phyloP scores from a whole-genome alignment of 2,329 filamentous ascomycete species.

The Helotiales sp. region DNA sequence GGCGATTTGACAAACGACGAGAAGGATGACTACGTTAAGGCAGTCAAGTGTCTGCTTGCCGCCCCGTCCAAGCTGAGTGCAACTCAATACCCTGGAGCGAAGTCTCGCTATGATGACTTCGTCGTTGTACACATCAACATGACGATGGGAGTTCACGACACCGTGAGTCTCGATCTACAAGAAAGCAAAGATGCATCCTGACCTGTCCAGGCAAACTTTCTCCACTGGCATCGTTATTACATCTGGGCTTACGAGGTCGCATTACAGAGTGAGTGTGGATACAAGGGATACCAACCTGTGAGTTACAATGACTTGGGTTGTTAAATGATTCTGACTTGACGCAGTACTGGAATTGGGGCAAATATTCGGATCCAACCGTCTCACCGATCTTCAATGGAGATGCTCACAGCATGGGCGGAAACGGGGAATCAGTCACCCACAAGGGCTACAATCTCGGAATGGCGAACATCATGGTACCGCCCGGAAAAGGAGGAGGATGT shows the following conservation, averaged over 20 bases:
- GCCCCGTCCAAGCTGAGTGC: constrained; percentile 41
- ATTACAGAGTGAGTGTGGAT: constrained; percentile 49
- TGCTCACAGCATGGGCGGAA: constrained; percentile 52
- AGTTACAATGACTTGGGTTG: not conserved
- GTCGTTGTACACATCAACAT: constrained; percentile 46
- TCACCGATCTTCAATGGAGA: constrained; percentile 55
- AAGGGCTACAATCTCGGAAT: constrained; percentile 22
- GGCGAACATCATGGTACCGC: constrained; percentile 42
- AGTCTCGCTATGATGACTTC: constrained; percentile 48
- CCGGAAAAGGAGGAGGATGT: constrained; percentile 61
- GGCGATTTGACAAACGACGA: constrained; percentile 21
- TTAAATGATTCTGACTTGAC: constrained; percentile 37
- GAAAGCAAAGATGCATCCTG: not conserved
- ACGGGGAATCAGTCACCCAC: constrained; percentile 46
- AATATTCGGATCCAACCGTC: constrained; percentile 27
- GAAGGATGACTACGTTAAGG: constrained; percentile 22
- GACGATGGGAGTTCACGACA: constrained; percentile 44
- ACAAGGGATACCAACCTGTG: constrained; percentile 48
- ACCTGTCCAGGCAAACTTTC: constrained; percentile 40
- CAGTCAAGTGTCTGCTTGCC: constrained; percentile 29
- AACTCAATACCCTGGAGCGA: constrained; percentile 43
- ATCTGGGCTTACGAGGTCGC: constrained; percentile 49
- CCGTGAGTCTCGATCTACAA: constrained; percentile 25
- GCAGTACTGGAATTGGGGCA: constrained; percentile 32
- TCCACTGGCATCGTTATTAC: constrained; percentile 52